These are phyloP conservation scores for Polyplosphaeria fusca DNA, from an alignment of 495 filamentous ascomycete genomes.

Conservation along the genomic window DNA sequence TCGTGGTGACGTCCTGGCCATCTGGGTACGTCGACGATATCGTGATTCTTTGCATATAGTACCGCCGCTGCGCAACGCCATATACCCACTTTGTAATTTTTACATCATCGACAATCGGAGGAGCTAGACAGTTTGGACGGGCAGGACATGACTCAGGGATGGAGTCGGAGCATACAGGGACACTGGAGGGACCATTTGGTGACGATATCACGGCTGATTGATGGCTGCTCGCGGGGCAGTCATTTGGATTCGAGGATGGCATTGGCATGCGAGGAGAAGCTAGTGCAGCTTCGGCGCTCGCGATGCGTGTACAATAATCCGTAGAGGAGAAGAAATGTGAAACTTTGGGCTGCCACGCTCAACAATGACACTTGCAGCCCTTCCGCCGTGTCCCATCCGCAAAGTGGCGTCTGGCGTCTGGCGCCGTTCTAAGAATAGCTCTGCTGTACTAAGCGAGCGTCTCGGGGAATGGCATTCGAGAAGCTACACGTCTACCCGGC, in stretches of 20 bases:
- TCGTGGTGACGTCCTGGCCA: conserved; percentile 10
- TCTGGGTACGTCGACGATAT: conserved; percentile 6
- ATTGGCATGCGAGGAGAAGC: conserved; percentile 2
- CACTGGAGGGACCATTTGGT: conserved; percentile 9
- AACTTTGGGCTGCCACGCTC: too few species aligned
- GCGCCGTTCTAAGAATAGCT: conserved; percentile 15
- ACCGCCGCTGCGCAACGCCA: conserved; percentile 17
- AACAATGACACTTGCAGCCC: too few species aligned
- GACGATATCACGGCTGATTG: conserved; percentile 25
- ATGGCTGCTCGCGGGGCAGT: conserved; percentile 9
- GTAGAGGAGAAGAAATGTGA: conserved; percentile 1
- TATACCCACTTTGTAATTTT: conserved; percentile 40
- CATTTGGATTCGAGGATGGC: conserved; percentile 2
- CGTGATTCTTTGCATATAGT: conserved; percentile 31
- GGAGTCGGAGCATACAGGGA: conserved; percentile 13
- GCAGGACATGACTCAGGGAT: conserved; percentile 2
- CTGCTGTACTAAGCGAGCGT: conserved; percentile 1
- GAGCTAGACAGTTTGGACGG: conserved; percentile 9
- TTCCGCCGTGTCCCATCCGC: too few species aligned
- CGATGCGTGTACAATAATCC: conserved; percentile 13
- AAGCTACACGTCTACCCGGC: background rate
- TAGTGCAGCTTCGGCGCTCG: conserved; percentile 20
- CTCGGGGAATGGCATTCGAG: background rate
- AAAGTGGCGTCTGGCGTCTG: too few species aligned
- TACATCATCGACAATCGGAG: conserved; percentile 15